A percentile compares a stretch with the other conserved stretches of the same genome.
Evolutionary conservation across 331 rosid genomes (phyloP).

Genomic region (Quercus lobata): DNA sequence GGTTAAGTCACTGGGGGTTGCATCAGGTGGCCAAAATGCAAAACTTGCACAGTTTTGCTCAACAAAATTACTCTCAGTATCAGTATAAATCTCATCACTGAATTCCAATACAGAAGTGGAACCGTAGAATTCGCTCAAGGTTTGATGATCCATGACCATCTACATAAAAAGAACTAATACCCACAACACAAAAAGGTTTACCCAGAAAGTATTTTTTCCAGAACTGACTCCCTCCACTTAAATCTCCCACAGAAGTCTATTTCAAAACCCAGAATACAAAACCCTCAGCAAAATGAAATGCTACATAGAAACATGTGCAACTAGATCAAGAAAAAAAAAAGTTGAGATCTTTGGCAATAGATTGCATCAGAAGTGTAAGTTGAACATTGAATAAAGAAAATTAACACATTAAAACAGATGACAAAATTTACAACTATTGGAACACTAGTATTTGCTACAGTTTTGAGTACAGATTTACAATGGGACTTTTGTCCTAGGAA

Average conservation of each 20-base stretch:
- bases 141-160: conserved; percentile 17
- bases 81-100: not conserved
- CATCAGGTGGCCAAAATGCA: not conserved
- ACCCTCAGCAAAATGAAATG: not conserved
- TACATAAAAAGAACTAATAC: not conserved
- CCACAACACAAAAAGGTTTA: not conserved
- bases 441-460: not conserved
- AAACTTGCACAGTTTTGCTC: conserved; percentile 11
- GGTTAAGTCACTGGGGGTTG: not conserved
- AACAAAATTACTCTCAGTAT: not conserved
- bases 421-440: not conserved
- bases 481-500: not conserved
- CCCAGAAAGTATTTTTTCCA: not conserved
- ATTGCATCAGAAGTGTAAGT: not conserved
- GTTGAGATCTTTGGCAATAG: not conserved
- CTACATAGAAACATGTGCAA: not conserved
- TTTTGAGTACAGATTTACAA: not conserved
- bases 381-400: not conserved
- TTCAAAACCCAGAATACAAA: not conserved
- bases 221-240: no score
- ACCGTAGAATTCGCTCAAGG: conserved; percentile 10
- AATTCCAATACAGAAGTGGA: not conserved
- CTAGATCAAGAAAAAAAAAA: not conserved
- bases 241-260: not conserved
- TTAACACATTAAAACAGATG: not conserved